Base-by-base conservation (phyloP, 306 rosid genomes). In the Quercus berberidifolia region DNA sequence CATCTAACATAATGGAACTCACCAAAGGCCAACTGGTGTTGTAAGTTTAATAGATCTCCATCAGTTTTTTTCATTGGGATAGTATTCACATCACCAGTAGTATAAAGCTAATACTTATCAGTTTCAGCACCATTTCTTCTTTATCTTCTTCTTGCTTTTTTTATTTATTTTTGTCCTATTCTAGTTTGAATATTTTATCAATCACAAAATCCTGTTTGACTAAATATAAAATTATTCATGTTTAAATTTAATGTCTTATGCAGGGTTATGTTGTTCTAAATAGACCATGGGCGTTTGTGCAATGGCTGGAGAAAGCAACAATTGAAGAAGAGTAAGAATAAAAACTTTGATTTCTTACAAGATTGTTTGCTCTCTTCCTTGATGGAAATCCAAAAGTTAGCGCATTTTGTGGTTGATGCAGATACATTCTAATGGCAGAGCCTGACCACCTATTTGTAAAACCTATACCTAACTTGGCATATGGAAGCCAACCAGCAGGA, bases 261-360 rank as follows among this genome's bases (percentile, higher is more conserved):
- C 88, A 94, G 98, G 98, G 97, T 76, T 94, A 94, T 82, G 70
- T 94, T 73, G 98, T 92, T 79, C 91, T 94, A 76, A 90, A 94
- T 80, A 91, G 97, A 85, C 98, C 98, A 13, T 94, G 98, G 98
- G 98, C 98, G 73, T 94, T 94, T 86, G 94, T 94, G 81, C 98
- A 94, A 76, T 94, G 98, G 98, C 91, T 94, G 78, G 97, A 92
- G 88, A 90, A 89, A 86, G 97, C 93, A 75, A 78, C 63, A n/a
- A 89, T 94, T 51, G 90, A 90, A 74, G 98, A 94, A 89, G 93
- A 94, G 97, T 94, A 74, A 79, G 93, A 80, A 21, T 30, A 41
- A 57, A 57, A 52, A 54, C 71, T 67, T 21, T 23, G 38, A 28
- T 72, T 78, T 71, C 65, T 71, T 69, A 19, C 35, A 26, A 58